A percentile compares a stretch with the other conserved stretches of the same genome.
Conservation (phyloP, 305 asterid genomes). For the Withania somnifera region DNA sequence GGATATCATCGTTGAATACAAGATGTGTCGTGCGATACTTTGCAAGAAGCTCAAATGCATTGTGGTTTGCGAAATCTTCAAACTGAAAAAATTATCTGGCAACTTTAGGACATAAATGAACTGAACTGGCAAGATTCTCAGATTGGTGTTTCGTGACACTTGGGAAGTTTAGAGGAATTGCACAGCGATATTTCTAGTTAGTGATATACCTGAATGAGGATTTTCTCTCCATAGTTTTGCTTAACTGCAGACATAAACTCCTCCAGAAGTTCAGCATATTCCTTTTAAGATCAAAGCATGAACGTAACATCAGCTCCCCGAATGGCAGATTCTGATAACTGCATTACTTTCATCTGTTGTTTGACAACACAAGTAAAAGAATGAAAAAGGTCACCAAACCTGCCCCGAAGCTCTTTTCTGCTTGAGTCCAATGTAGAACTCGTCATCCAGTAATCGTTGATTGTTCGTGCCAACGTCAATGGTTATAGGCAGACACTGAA, state of each 20-base stretch:
- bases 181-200: not conserved
- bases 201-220: slow-evolving; percentile 62
- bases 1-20: slow-evolving; percentile 93
- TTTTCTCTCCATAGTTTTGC: slow-evolving; percentile 89
- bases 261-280: slow-evolving; percentile 74
- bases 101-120: slow-evolving; percentile 10
- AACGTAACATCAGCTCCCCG: slow-evolving; percentile 1
- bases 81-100: slow-evolving; percentile 34
- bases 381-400: slow-evolving; percentile 28
- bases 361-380: not conserved
- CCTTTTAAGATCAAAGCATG: slow-evolving; percentile 29
- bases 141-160: not conserved
- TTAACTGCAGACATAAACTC: slow-evolving; percentile 93
- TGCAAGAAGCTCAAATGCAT: slow-evolving; percentile 78
- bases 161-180: not conserved
- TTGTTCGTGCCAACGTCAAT: slow-evolving; percentile 95
- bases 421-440: slow-evolving; percentile 81
- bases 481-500: slow-evolving; percentile 87
- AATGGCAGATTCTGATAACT: not conserved
- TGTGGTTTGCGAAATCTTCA: slow-evolving; percentile 97
- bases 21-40: slow-evolving; percentile 85
- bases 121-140: not conserved
- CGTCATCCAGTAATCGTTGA: slow-evolving; percentile 65
- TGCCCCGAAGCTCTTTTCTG: slow-evolving; percentile 77
- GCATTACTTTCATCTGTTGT: not conserved